Evolutionary conservation across 345 rosid genomes (phyloP).

Genomic region (Eucalyptus tenuipes): DNA sequence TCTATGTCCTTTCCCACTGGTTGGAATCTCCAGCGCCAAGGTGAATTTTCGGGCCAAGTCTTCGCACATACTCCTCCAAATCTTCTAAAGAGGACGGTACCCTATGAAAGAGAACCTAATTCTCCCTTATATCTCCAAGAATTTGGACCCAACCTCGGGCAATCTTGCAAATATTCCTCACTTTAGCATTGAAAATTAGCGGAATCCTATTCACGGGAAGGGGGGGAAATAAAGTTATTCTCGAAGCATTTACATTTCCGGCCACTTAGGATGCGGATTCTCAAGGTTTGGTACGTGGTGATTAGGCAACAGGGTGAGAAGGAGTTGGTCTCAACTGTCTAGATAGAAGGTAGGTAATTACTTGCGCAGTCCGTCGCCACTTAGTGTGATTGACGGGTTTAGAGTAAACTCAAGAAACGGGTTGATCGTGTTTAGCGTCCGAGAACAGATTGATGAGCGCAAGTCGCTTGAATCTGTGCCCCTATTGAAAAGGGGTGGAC

Average conservation of each 20-base stretch:
- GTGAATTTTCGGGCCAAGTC: neutral
- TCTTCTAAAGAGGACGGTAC: neutral
- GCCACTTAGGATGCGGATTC: neutral
- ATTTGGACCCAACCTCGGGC: neutral
- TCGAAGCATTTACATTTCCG: neutral
- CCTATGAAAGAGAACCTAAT: slow-evolving; percentile 20
- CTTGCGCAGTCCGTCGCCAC: neutral
- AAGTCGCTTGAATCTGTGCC: neutral
- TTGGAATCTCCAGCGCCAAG: neutral
- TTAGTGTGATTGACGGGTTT: neutral
- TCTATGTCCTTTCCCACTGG: neutral
- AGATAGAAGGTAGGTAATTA: neutral
- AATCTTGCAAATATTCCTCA: slow-evolving; percentile 1
- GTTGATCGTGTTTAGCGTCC: neutral
- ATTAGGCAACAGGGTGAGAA: neutral
- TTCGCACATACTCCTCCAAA: neutral
- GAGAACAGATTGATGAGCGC: neutral
- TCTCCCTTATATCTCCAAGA: neutral
- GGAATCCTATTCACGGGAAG: neutral
- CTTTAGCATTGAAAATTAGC: neutral
- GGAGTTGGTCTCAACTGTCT: neutral
- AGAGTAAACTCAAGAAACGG: neutral
- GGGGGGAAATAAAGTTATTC: neutral
- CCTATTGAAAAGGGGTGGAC: neutral
- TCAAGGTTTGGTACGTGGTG: neutral